Evolutionary conservation across 1,284 basidiomycete species (phyloP).

Genomic region (Sporisorium exsertum): DNA sequence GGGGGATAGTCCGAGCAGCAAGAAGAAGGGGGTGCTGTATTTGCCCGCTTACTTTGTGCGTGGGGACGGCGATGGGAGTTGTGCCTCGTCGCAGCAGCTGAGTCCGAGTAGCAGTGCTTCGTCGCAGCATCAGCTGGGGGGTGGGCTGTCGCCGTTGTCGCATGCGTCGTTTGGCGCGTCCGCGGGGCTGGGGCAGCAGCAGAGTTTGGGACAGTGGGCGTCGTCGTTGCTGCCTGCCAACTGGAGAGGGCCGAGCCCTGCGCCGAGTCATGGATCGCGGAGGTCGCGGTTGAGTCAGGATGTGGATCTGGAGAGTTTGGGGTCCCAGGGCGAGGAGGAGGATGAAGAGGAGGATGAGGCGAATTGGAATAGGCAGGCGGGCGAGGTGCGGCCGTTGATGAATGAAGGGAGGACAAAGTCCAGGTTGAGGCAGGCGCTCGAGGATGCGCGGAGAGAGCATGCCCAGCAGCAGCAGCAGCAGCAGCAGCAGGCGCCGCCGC

Average conservation of each 20-base stretch:
- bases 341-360: constrained; percentile 3
- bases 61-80: constrained; percentile 36
- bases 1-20: constrained; percentile 24
- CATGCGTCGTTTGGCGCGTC: neutral
- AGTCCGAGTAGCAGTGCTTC: neutral
- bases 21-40: constrained; percentile 51
- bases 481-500: neutral
- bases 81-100: constrained; percentile 18
- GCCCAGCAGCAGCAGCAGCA: neutral
- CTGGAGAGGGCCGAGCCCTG: constrained; percentile 35
- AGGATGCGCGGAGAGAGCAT: neutral
- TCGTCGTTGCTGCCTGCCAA: constrained; percentile 16
- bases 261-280: constrained; percentile 27
- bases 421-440: neutral
- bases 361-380: neutral
- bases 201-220: constrained; percentile 37
- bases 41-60: constrained; percentile 58
- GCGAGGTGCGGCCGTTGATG: constrained; percentile 31
- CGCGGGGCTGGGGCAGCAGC: neutral
- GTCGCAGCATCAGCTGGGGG: neutral
- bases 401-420: constrained; percentile 2
- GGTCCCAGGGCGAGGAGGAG: constrained; percentile 17
- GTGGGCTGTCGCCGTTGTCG: constrained; percentile 13
- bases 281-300: constrained; percentile 35
- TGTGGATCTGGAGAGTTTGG: constrained; percentile 34